A percentile compares a stretch with the other conserved stretches of the same genome.
phyloP scores from a whole-genome alignment of 345 rosid genomes.

The Limnanthes douglasii region DNA sequence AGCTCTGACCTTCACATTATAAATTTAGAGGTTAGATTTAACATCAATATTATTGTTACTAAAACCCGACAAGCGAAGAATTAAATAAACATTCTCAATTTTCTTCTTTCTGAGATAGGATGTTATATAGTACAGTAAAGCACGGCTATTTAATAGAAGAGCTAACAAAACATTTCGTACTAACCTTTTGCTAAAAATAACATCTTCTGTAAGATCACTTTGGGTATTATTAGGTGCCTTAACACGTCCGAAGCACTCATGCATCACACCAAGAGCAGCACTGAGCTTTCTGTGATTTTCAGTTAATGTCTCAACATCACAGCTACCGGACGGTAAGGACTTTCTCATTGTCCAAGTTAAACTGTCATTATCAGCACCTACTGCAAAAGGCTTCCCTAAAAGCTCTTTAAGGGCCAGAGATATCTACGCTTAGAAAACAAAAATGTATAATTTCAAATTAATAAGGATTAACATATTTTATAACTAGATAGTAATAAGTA shows the following conservation, averaged over 20 bases:
- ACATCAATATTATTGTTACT: too few species aligned
- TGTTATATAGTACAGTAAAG: too few species aligned
- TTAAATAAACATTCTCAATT: too few species aligned
- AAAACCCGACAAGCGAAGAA: too few species aligned
- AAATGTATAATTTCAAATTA: conserved; percentile 2
- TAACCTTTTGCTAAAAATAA: conserved; percentile 63
- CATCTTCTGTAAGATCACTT: conserved; percentile 58
- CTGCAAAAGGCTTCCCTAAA: conserved; percentile 41
- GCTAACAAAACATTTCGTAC: too few species aligned
- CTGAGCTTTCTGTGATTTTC: conserved; percentile 48
- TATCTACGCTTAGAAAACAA: conserved; percentile 35
- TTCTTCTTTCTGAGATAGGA: too few species aligned
- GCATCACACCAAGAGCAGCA: conserved; percentile 67
- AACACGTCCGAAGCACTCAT: conserved; percentile 70
- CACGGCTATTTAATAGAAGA: too few species aligned
- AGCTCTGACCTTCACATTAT: conserved; percentile 53
- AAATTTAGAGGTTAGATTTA: too few species aligned
- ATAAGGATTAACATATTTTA: neutral
- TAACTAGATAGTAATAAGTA: conserved; percentile 5
- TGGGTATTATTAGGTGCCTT: conserved; percentile 28
- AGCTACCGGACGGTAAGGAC: conserved; percentile 12
- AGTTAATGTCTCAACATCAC: conserved; percentile 21
- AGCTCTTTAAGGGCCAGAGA: conserved; percentile 37
- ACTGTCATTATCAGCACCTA: conserved; percentile 35
- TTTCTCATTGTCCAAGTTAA: conserved; percentile 65